Evolutionary conservation across 179 eudicot genomes (phyloP), one percentile per base, ranked within the genome.

Genomic region (Beta lomatogona): DNA sequence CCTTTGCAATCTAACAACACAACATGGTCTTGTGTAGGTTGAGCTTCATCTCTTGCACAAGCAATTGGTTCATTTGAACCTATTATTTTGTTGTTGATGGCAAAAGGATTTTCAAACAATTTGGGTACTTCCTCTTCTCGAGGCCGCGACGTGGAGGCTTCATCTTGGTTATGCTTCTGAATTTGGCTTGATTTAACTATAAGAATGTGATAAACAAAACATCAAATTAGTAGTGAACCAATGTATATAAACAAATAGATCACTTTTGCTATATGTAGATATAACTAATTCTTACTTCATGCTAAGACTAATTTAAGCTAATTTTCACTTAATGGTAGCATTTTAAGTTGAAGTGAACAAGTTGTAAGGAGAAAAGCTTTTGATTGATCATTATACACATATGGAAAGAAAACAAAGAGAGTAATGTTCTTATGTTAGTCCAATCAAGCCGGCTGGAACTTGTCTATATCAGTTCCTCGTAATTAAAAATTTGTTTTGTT

Each of bases 91-190:
- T 16, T 16, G 28, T 81, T 28, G 58, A 21, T 61, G 28, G 81
- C 81, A 63, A 74, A 81, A 60, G 81, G 71, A 6, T 59, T 79
- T 52, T 65, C 83, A 10, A 78, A 73, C n/a, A 28, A 76, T 1
- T 58, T 59, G 10, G 9, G 46, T 50, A 65, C 72, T 46, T 73
- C 71, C 0, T 79, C 68, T 12, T 71, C 54, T 65, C 50, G 22
- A 72, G 81, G 54, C 13, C 22, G 73, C 31, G 36, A 57, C 9
- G 36, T 46, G 28, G 64, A 41, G 54, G 73, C 64, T 54, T 77
- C 64, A 71, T 72, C 82, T 58, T 65, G n/a, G 14, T 25, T 19
- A 4, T 54, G n/a, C 28, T 46, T 54, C 8, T 64, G 60, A 63
- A 10, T 16, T 58, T 60, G 65, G 31, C 31, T 60, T 19, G 58